phyloP scores from a whole-genome alignment of 176 grass and related monocot species.

The Secale cereale region DNA sequence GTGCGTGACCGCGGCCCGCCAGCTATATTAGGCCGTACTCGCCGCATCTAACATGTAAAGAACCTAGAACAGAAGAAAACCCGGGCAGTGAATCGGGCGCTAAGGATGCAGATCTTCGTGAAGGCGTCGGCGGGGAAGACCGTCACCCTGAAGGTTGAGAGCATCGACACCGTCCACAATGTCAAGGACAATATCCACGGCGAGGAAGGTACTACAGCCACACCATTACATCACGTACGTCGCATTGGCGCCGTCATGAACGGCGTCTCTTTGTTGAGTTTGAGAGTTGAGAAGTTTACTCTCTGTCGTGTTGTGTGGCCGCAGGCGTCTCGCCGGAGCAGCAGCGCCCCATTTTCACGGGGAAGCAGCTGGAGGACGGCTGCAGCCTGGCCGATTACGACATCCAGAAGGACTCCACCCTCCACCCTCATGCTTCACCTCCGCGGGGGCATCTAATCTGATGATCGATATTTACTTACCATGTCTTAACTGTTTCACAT shows the following conservation, averaged over 20 bases:
- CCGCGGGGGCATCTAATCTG: neutral
- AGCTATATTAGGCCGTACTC: neutral
- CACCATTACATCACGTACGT: neutral
- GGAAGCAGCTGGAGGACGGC: constrained; percentile 56
- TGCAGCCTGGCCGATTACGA: constrained; percentile 39
- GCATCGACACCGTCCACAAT: constrained; percentile 56
- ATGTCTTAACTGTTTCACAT: neutral
- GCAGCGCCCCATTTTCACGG: constrained; percentile 45
- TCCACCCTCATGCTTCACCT: constrained; percentile 48
- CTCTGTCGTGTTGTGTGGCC: neutral
- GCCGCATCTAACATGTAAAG: too few relatives aligned
- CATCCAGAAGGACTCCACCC: constrained; percentile 43
- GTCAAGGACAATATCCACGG: constrained; percentile 70
- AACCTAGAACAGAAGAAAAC: too few relatives aligned
- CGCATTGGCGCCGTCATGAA: neutral
- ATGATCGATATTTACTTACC: neutral
- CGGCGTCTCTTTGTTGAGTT: neutral
- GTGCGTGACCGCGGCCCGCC: too few relatives aligned
- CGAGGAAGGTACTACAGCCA: constrained; percentile 22
- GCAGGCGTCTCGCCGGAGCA: constrained; percentile 26
- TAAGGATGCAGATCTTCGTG: constrained; percentile 38
- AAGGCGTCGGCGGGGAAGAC: constrained; percentile 27
- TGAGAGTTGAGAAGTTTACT: neutral
- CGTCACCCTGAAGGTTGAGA: constrained; percentile 36
- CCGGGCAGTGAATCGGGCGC: too few relatives aligned